Evolutionary conservation across 1,284 basidiomycete species (phyloP), one percentile per base, ranked within the genome.

Genomic region (Leccinum subrobustum): DNA sequence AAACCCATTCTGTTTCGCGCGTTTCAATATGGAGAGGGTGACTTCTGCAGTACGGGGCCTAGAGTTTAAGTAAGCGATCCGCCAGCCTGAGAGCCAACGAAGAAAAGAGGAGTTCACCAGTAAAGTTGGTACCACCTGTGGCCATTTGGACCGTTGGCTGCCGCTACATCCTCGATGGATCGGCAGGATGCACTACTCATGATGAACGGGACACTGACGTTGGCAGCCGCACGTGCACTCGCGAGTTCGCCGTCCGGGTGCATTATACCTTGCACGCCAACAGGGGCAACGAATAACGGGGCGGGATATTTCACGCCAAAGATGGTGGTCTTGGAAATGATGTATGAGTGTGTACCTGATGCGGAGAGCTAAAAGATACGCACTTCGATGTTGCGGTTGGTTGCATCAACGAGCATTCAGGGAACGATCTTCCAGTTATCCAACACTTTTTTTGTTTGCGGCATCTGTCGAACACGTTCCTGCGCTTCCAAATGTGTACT

Each of bases 101-200:
- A 12, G 35, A 14, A 29, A 52, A 31, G n/a, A 6, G 0, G 42
- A 9, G 42, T 63, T 59, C 44, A 78, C 81, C 83, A 85, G 68
- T 89, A 88, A 2, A 88, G 78, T 70, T 89, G 86, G 73, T 82
- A 89, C 81, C 81, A 87, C 52, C 84, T 74, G 6, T 78, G 75
- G 0, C 76, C 70, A 50, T 65, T 63, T 0, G 66, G 64, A 3
- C 79, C 81, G 61, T 82, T 85, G 14, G 79, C 82, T 48, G 70
- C 66, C 2, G 79, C 85, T 6, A 85, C 81, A 7, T 78, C 77
- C 65, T 88, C 85, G 65, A 89, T 84, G 9, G 82, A 80, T 12
- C 79, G 77, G 4, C 77, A 76, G 2, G 81, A 77, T 0, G 86
- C 85, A 0, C 83, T 85, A 47, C 85, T 87, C 68, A 88, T 78